Percentiles rank a stretch among this genome's conserved stretches.
These are phyloP conservation scores for Botryotinia globosa DNA, from an alignment of 2,329 filamentous ascomycete species.

Conservation along the genomic window DNA sequence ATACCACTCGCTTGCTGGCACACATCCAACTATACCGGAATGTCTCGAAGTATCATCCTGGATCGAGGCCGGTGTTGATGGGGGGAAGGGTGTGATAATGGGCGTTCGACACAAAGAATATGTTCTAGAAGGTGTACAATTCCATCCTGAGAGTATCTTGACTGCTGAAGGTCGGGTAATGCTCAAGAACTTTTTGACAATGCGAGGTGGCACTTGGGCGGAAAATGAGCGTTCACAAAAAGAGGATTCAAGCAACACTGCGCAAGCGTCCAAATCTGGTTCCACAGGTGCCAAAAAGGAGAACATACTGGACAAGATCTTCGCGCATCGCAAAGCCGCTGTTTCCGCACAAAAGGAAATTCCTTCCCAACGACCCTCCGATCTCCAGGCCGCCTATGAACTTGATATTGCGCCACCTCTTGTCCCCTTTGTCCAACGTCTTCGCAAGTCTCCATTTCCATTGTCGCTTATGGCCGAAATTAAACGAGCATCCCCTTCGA, in stretches of 20 bases:
- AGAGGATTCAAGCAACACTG: slow-evolving; percentile 36
- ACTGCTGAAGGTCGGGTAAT: slow-evolving; percentile 85
- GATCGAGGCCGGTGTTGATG: slow-evolving; percentile 72
- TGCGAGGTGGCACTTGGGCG: slow-evolving; percentile 88
- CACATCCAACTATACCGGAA: slow-evolving; percentile 78
- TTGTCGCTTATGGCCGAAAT: slow-evolving; percentile 96
- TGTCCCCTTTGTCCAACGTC: slow-evolving; percentile 73
- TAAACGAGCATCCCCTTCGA: slow-evolving; percentile 93
- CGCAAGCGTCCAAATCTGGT: slow-evolving; percentile 29
- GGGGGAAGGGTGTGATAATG: slow-evolving; percentile 86
- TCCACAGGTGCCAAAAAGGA: slow-evolving; percentile 55
- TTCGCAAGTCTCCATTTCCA: slow-evolving; percentile 80
- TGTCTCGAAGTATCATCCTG: slow-evolving; percentile 89
- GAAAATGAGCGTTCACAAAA: slow-evolving; percentile 65
- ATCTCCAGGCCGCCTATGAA: slow-evolving; percentile 83
- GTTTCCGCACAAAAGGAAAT: slow-evolving; percentile 80
- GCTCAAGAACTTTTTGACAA: slow-evolving; percentile 86
- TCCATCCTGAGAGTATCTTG: slow-evolving; percentile 95
- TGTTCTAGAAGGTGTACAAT: slow-evolving; percentile 93
- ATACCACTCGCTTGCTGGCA: slow-evolving; percentile 95
- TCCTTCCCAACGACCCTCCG: slow-evolving; percentile 77
- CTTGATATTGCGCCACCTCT: slow-evolving; percentile 81
- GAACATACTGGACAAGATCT: slow-evolving; percentile 90
- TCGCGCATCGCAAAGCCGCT: slow-evolving; percentile 70
- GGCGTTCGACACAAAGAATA: slow-evolving; percentile 91